A percentile compares a stretch with the other conserved stretches of the same genome.
phyloP scores from a whole-genome alignment of 2,329 filamentous ascomycete genomes.

The Pseudopithomyces chartarum region DNA sequence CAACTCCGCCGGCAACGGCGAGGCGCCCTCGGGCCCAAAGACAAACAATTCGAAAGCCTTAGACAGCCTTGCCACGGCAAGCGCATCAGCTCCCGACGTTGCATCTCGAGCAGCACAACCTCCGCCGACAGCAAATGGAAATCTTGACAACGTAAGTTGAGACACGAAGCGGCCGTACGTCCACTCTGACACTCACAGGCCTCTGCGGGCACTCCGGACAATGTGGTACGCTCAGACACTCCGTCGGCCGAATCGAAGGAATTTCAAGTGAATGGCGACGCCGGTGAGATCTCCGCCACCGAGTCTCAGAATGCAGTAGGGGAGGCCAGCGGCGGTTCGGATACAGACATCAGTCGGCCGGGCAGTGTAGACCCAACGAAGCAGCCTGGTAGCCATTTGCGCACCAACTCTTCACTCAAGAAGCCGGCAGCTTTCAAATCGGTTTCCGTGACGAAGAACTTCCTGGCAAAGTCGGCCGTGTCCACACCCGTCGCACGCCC shows the following conservation, averaged over 20 bases:
- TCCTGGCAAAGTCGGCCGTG: conserved; percentile 73
- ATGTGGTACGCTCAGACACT: conserved; percentile 11
- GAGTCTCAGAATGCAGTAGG: conserved; percentile 55
- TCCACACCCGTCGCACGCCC: conserved; percentile 56
- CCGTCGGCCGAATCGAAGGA: conserved; percentile 25
- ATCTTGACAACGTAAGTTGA: conserved; percentile 29
- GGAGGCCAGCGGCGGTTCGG: conserved; percentile 75
- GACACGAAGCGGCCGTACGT: neutral
- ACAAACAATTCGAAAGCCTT: conserved; percentile 32
- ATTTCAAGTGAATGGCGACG: conserved; percentile 42
- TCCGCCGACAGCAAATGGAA: conserved; percentile 21
- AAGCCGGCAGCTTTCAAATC: conserved; percentile 82
- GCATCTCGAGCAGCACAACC: conserved; percentile 21
- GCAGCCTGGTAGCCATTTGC: conserved; percentile 64
- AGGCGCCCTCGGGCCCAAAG: conserved; percentile 44
- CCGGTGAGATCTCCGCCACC: conserved; percentile 37
- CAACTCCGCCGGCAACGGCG: conserved; percentile 58
- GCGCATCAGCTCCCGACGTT: conserved; percentile 26
- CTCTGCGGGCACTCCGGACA: conserved; percentile 17
- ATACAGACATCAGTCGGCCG: conserved; percentile 72
- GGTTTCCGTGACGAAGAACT: conserved; percentile 83
- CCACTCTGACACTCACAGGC: conserved; percentile 23
- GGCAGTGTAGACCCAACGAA: conserved; percentile 58
- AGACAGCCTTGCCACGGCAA: conserved; percentile 46
- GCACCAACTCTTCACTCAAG: conserved; percentile 63